Evolutionary conservation across 1,139 yeast species (phyloP).

Genomic region (Yamadazyma epiphylla): DNA sequence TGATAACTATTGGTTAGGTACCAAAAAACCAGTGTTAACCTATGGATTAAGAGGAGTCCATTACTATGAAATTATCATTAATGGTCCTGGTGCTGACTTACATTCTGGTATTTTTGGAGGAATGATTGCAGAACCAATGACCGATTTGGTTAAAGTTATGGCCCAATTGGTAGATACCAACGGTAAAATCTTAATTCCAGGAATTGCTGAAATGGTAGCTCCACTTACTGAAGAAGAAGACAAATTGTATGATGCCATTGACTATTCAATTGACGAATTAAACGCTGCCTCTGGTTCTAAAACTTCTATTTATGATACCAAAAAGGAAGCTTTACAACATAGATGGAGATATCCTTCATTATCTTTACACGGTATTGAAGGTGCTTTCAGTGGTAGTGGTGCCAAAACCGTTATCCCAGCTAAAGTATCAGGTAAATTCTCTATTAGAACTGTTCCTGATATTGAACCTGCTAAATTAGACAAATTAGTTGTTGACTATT

Average conservation of each 20-base stretch:
- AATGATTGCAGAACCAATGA: slow-evolving; percentile 95
- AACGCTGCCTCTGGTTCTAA: slow-evolving; percentile 86
- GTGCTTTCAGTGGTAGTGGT: slow-evolving; percentile 92
- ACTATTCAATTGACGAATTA: slow-evolving; percentile 78
- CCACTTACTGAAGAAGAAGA: slow-evolving; percentile 82
- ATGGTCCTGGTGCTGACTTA: slow-evolving; percentile 95
- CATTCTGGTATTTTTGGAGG: slow-evolving; percentile 99
- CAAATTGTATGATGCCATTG: slow-evolving; percentile 76
- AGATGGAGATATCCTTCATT: slow-evolving; percentile 98
- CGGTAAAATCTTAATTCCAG: slow-evolving; percentile 85
- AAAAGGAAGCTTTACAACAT: slow-evolving; percentile 87
- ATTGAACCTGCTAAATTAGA: slow-evolving; percentile 80
- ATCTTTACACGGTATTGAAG: slow-evolving; percentile 95
- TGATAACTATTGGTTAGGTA: slow-evolving; percentile 98
- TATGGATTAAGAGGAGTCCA: slow-evolving; percentile 97
- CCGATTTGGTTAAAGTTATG: slow-evolving; percentile 79
- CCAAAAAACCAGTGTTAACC: slow-evolving; percentile 92
- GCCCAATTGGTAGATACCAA: slow-evolving; percentile 70
- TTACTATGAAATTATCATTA: slow-evolving; percentile 77
- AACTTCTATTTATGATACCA: slow-evolving; percentile 72
- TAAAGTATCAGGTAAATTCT: slow-evolving; percentile 88
- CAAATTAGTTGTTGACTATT: slow-evolving; percentile 68
- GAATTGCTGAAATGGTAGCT: slow-evolving; percentile 91
- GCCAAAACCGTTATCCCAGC: slow-evolving; percentile 99
- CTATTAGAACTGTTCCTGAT: slow-evolving; percentile 95